These are phyloP conservation scores for Coniochaeta sp. DNA, from an alignment of 2,329 filamentous ascomycete species.

Conservation along the genomic window DNA sequence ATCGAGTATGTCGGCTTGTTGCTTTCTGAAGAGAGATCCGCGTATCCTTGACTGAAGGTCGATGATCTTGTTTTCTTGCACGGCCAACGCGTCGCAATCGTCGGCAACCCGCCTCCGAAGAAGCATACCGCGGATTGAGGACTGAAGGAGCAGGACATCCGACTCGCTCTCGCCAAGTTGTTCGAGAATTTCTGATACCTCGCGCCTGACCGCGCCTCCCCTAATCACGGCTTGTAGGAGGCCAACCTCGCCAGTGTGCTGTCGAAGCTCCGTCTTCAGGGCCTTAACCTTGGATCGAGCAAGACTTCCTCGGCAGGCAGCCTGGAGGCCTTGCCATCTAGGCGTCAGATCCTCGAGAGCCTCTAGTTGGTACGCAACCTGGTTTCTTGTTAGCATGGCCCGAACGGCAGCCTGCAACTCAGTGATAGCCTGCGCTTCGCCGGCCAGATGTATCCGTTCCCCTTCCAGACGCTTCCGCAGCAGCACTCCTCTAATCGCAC, in stretches of 20 bases:
- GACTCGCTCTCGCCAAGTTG: slow-evolving; percentile 37
- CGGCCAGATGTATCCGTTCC: slow-evolving; percentile 43
- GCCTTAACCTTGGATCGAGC: slow-evolving; percentile 35
- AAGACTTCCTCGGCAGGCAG: slow-evolving; percentile 37
- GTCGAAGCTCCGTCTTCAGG: slow-evolving; percentile 39
- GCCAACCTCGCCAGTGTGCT: slow-evolving; percentile 34
- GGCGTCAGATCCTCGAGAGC: slow-evolving; percentile 41
- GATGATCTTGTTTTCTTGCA: slow-evolving; percentile 47
- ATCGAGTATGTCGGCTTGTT: slow-evolving; percentile 55
- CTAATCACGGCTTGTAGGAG: slow-evolving; percentile 44
- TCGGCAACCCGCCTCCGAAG: slow-evolving; percentile 40
- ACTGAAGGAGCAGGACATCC: slow-evolving; percentile 46
- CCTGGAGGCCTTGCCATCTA: slow-evolving; percentile 42
- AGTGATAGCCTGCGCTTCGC: slow-evolving; percentile 40
- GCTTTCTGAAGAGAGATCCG: slow-evolving; percentile 56
- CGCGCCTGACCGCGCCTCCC: slow-evolving; percentile 45
- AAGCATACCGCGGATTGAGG: slow-evolving; percentile 53
- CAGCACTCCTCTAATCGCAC: slow-evolving; percentile 59
- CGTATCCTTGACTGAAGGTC: slow-evolving; percentile 60
- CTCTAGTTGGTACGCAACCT: slow-evolving; percentile 42
- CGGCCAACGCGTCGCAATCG: slow-evolving; percentile 47
- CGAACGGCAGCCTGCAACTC: slow-evolving; percentile 59
- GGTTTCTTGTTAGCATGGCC: slow-evolving; percentile 50
- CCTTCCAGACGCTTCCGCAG: slow-evolving; percentile 48
- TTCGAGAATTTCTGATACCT: slow-evolving; percentile 39